Base-by-base conservation (phyloP, 768 basidiomycete genomes). In the Trichaptum fuscoviolaceum region DNA sequence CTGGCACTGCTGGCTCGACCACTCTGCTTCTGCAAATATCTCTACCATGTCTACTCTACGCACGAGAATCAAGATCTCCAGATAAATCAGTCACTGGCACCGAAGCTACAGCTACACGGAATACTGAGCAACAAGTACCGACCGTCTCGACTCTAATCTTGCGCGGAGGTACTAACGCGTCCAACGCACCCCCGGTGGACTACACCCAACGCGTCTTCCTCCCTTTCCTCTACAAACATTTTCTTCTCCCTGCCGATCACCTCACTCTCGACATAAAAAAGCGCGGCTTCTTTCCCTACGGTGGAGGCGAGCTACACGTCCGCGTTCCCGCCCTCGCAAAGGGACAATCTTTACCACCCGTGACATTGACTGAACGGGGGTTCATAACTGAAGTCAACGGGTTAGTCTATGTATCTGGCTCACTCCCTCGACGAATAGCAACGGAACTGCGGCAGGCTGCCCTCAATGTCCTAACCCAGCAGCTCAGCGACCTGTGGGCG, bases 271-370 rank as follows among this genome's bases (percentile, higher is more conserved):
- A 82, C 26, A 75, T 92, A 62, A 70, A 76, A 58, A 83, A 78
- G 66, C 81, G 91, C 9, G 91, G 91, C 0, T 92, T 91, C 75
- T 90, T 78, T 69, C 91, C 91, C 0, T 86, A 82, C 70, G 91
- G 91, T 24, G 90, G 91, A 2, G 91, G 91, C 0, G 79, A 85
- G 62, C 81, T 93, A 6, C 66, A 71, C 0, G 78, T 87, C 64
- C 76, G 73, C 0, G 66, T 81, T 3, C 74, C 77, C 7, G 84
- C 89, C 0, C 75, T 87, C 0, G 72, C 76, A 9, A 73, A 80
- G 0, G 52, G 64, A 20, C 18, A 25, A 25, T 71, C 71, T 63
- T 71, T 85, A 35, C 76, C 72, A 57, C 71, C 73, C 42, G 75
- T 90, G 23, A 79, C 75, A 3, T 76, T 92, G 65, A 76, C 84